Evolutionary conservation across 441 rosid species (phyloP), one percentile per base, ranked within the genome.

Genomic region (Daphne laureola): DNA sequence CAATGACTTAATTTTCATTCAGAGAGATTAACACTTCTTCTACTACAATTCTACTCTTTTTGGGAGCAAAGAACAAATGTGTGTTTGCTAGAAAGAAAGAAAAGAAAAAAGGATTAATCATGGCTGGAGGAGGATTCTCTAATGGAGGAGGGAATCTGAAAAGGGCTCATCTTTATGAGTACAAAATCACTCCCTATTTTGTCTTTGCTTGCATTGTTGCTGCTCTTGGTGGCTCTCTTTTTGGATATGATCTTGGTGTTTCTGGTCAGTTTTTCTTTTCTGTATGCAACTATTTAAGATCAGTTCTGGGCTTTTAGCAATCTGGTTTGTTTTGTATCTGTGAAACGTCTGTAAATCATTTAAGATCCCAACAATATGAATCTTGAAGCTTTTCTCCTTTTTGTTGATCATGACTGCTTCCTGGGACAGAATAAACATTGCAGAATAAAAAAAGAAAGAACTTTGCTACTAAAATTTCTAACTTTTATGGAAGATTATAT

Each of bases 161-260:
- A 44, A 79, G 83, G 55, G 84, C 83, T 54, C 79, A 77, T 66
- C 82, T 79, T 16, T 82, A 82, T 55, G 83, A 82, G 57, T 67
- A 75, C 42, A 69, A 5, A 43, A 74, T 73, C 16, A 82, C 88
- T 16, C 49, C 64, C 18, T 77, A 79, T 49, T 79, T 82, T 65
- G 14, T 79, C 11, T 58, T 70, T 36, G 68, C 85, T 61, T 79
- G 85, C 59, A 5, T 75, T 51, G 66, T 82, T 64, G 89, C 75
- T 2, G 79, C 80, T 15, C 61, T 70, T 1, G 83, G 89, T 11
- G 85, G 86, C 4, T 75, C 86, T 0, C 80, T 82, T 25, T 82
- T 82, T 36, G 86, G 86, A 21, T 79, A 79, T 58, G 89, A 79
- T 75, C 82, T 82, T 54, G 88, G 88, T 62, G 88, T 82, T 69